Percentiles rank a stretch among this genome's conserved stretches.
Evolutionary conservation across 1,284 basidiomycete species (phyloP).

Genomic region (Chalciporus sp.): DNA sequence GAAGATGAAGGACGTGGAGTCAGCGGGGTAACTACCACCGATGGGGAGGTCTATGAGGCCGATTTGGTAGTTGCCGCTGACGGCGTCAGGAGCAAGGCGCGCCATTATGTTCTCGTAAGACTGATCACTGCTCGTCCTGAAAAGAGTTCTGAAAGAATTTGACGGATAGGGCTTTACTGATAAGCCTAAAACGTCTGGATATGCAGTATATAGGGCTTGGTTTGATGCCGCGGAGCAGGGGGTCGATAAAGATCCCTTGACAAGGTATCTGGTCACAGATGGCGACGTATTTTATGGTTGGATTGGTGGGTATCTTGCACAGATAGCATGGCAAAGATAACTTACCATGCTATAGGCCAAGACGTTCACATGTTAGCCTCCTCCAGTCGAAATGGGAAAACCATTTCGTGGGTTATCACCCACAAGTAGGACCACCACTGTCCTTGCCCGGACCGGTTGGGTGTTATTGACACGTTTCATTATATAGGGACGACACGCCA

Average conservation of each 20-base stretch:
- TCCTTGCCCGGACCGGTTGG: not conserved
- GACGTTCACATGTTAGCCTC: constrained; percentile 27
- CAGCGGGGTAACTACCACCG: constrained; percentile 22
- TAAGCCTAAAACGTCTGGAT: constrained; percentile 25
- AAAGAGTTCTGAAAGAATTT: constrained; percentile 11
- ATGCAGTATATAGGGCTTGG: constrained; percentile 27
- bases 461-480: not conserved
- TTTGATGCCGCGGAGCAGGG: constrained; percentile 21
- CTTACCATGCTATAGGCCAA: constrained; percentile 9
- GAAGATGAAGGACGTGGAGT: constrained; percentile 17
- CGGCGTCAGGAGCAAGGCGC: constrained; percentile 25
- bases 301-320: constrained; percentile 16
- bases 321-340: constrained; percentile 2
- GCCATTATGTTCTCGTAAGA: constrained; percentile 25
- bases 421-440: constrained; percentile 6
- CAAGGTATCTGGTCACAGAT: constrained; percentile 16
- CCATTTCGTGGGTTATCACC: constrained; percentile 27
- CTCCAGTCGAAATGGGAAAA: constrained; percentile 16
- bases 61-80: constrained; percentile 33
- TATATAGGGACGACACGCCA: constrained; percentile 19
- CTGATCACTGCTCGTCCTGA: not conserved
- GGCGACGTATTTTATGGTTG: constrained; percentile 16
- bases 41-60: constrained; percentile 22
- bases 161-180: constrained; percentile 23
- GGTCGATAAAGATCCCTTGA: constrained; percentile 24